Percentiles rank a stretch among this genome's conserved stretches.
These are phyloP conservation scores for Parasitella parasitica DNA, from an alignment of 371 early-diverging fungal species.

Conservation along the genomic window DNA sequence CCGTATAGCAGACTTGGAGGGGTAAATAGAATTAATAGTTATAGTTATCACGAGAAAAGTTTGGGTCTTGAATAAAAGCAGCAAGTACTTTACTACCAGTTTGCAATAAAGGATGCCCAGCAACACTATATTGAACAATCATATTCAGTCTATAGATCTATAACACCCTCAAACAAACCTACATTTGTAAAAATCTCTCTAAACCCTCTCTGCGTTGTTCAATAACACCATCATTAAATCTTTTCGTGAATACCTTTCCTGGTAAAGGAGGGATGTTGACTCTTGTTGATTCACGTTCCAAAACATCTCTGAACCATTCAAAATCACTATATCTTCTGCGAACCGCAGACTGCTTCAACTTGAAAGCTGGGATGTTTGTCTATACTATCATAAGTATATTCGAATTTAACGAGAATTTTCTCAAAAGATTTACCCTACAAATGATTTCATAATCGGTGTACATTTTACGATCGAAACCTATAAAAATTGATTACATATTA, in stretches of 20 bases:
- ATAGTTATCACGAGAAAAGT: slow-evolving; percentile 77
- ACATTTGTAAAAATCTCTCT: slow-evolving; percentile 96
- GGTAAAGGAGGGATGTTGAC: slow-evolving; percentile 96
- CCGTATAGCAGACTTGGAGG: too few relatives aligned
- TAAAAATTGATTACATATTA: background rate
- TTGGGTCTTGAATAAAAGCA: slow-evolving; percentile 94
- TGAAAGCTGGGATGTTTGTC: slow-evolving; percentile 98
- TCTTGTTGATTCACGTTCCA: slow-evolving; percentile 87
- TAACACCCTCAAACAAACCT: slow-evolving; percentile 27
- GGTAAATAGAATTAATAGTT: slow-evolving; percentile 47
- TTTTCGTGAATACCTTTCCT: slow-evolving; percentile 95
- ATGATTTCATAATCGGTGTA: slow-evolving; percentile 96
- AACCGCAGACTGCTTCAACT: slow-evolving; percentile 79
- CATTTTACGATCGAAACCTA: slow-evolving; percentile 82
- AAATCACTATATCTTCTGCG: slow-evolving; percentile 97
- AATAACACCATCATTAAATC: slow-evolving; percentile 93
- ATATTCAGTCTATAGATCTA: background rate
- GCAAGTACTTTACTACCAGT: slow-evolving; percentile 95
- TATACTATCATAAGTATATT: slow-evolving; percentile 27
- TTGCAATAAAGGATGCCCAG: slow-evolving; percentile 96
- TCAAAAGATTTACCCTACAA: slow-evolving; percentile 67
- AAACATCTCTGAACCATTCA: slow-evolving; percentile 95
- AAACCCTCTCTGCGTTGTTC: slow-evolving; percentile 90
- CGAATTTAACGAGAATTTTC: background rate
- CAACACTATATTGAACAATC: slow-evolving; percentile 58